phyloP scores from a whole-genome alignment of 345 rosid genomes.

The Passiflora organensis region DNA sequence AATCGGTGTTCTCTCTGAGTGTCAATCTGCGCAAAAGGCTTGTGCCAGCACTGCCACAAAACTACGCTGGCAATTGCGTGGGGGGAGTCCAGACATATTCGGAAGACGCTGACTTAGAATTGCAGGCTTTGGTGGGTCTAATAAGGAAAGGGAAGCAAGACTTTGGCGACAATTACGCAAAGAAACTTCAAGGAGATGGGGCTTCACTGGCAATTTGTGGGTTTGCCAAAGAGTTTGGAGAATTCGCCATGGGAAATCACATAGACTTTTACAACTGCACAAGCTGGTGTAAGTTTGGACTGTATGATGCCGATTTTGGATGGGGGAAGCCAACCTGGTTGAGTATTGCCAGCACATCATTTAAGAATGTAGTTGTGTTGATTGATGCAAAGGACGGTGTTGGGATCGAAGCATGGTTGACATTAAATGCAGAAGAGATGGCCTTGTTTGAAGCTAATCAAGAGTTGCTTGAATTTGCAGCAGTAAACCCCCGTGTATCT shows the following conservation, averaged over 20 bases:
- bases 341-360: not conserved
- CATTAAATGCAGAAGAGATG: constrained; percentile 9
- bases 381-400: constrained; percentile 15
- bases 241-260: not conserved
- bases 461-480: constrained; percentile 15
- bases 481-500: constrained; percentile 1
- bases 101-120: not conserved
- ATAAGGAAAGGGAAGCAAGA: not conserved
- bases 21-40: constrained; percentile 16
- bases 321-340: constrained; percentile 13
- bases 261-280: not conserved
- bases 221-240: not conserved
- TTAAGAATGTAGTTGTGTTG: not conserved
- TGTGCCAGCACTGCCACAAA: constrained; percentile 1
- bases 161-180: not conserved
- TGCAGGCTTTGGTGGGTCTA: not conserved
- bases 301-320: constrained; percentile 4
- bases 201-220: not conserved
- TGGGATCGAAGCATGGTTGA: constrained; percentile 13
- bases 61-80: constrained; percentile 4
- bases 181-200: not conserved
- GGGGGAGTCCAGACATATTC: not conserved
- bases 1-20: not conserved
- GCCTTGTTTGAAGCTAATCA: constrained; percentile 2
- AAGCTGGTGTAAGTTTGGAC: not conserved